Evolutionary conservation across 331 rosid species (phyloP), one percentile per base, ranked within the genome.

Genomic region (Stylosanthes scabra): DNA sequence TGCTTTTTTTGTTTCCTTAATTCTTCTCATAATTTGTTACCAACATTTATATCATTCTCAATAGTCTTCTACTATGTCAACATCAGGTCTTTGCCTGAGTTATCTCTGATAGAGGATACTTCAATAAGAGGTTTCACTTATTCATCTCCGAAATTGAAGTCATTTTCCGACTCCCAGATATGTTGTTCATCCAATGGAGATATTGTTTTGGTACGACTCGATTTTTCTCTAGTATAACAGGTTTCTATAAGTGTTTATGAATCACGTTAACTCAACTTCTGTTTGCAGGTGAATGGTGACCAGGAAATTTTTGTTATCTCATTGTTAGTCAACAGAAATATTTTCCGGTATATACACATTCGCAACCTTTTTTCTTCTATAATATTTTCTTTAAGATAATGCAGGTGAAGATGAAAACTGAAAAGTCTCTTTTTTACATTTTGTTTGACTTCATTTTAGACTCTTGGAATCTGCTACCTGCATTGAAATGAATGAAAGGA

Each of bases 111-210:
- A 71, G 81, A 66, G 82, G 93, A 91, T 69, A 85, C 86, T 65
- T 81, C 86, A 58, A 58, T 94, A 39, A 86, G 91, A 86, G 97
- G 96, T 28, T 86, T 91, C 82, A 60, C 80, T 10, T 77, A 69
- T 72, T 82, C 89, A 20, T 75, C 88, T 67, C 76, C 95, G 61
- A 91, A 86, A 52, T 63, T 68, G 13, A 86, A 85, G 72, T 82
- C 96, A 13, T 66, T 70, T 64, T 66, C 88, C 7, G 85, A 83
- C 15, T 74, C 12, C 74, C 84, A 86, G 0, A 78, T 91, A 78
- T 88, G 98, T 76, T 81, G 87, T 74, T 91, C 97, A 27, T 70
- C 68, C 45, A 77, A 74, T 78, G 98, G 98, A 69, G 96, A 89
- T 56, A 66, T 94, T 80, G 83, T 94, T 66, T 52, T 86, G 95